Base-by-base conservation (phyloP, 768 basidiomycete species). In the Suillus fuscotomentosus region DNA sequence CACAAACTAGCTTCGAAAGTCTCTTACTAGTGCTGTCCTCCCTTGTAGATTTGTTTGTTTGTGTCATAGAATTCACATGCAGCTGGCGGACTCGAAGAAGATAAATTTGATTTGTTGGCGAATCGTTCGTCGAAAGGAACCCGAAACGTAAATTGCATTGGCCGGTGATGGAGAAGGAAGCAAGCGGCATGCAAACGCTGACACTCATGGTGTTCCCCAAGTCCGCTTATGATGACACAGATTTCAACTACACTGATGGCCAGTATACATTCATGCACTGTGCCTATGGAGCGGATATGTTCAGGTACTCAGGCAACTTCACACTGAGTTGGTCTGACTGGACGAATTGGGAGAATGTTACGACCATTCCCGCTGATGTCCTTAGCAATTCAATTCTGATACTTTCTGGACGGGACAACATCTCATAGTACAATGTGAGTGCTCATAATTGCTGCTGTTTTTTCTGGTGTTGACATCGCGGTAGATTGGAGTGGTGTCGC, bases 251-350 rank as follows among this genome's bases (percentile, higher is more conserved):
- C 60, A 81, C 85, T 11, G 78, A 85, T 64, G 88, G 86, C 62
- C 79, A 88, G 66, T 95, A 90, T 74, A 84, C 82, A 7, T 93
- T 94, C 75, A 86, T 86, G 0, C 95, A 97, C 78, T 84, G 83
- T 53, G 95, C 95, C 5, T 83, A 84, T 62, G 95, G 95, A 55
- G 95, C 95, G n/a, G 94, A 97, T 66, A 86, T 79, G 81, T 89
- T 94, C 80, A 85, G 95, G 54, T 96, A 94, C 75, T 89, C 93
- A 13, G 86, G 87, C 79, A 88, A 96, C 79, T 97, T 90, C 70
- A 94, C 92, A 10, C 82, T 84, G 72, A 62, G 42, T 27, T 97
- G 95, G 94, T 83, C 91, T 5, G 74, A 82, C 22, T 97, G 95
- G 95, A 77, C 78, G 27, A 79, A 80, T 60, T 97, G 91, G 88